A percentile compares a stretch with the other conserved stretches of the same genome.
Conservation (phyloP, 2,329 filamentous ascomycete genomes). For the Curvularia spicifera region DNA sequence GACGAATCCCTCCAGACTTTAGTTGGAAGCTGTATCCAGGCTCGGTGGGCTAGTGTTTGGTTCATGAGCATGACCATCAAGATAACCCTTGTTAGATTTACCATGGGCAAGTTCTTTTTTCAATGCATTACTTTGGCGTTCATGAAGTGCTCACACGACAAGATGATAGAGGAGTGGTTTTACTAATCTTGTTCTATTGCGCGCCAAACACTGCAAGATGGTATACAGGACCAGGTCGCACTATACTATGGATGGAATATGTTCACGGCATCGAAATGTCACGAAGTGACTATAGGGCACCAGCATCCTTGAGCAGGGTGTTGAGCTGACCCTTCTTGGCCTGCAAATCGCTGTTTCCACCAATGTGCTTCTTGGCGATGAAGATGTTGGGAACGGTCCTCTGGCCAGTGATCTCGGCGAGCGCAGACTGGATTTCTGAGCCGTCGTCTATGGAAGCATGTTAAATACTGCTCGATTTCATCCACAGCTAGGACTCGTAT, state of each 20-base stretch:
- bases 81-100: constrained; percentile 41
- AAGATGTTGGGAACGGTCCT: constrained; percentile 94
- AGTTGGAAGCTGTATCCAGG: constrained; percentile 13
- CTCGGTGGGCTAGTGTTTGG: constrained; percentile 29
- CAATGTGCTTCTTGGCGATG: constrained; percentile 89
- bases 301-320: constrained; percentile 67
- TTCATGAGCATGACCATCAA: constrained; percentile 34
- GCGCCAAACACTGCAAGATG: not conserved
- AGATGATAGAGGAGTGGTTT: not conserved
- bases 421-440: constrained; percentile 78
- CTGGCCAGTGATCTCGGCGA: constrained; percentile 81
- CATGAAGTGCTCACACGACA: constrained; percentile 2
- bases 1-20: constrained; percentile 12
- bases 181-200: constrained; percentile 1
- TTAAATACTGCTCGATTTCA: not conserved
- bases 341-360: constrained; percentile 91
- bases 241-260: not conserved
- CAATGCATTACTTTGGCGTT: constrained; percentile 19
- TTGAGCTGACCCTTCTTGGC: constrained; percentile 69
- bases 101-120: constrained; percentile 10
- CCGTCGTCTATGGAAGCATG: constrained; percentile 71
- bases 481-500: not conserved
- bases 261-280: not conserved
- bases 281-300: constrained; percentile 60
- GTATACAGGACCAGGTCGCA: not conserved